These are phyloP conservation scores for Grosmannia huntii DNA, from an alignment of 2,329 filamentous ascomycete species.

Conservation along the genomic window DNA sequence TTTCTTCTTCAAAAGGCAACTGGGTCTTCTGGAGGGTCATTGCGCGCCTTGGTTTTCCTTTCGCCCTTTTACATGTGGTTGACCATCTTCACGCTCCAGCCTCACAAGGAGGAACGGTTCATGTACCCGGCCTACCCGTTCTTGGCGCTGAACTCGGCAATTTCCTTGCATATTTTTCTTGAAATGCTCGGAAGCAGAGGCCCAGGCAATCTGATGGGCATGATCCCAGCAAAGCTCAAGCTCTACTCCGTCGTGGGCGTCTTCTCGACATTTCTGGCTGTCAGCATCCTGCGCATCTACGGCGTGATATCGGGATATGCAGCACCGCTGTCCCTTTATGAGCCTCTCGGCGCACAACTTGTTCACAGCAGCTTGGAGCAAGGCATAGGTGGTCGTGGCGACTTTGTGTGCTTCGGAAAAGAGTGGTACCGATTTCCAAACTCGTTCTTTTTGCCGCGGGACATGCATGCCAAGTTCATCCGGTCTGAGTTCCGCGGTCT, in stretches of 20 bases:
- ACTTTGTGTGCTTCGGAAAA: constrained; percentile 79
- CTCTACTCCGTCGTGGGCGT: constrained; percentile 40
- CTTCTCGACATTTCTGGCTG: constrained; percentile 5
- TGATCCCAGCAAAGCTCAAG: constrained; percentile 65
- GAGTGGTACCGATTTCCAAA: constrained; percentile 98
- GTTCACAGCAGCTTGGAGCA: constrained; percentile 11
- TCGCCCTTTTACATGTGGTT: constrained; percentile 92
- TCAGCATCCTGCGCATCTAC: constrained; percentile 59
- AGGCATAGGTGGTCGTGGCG: constrained; percentile 40
- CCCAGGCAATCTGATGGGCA: constrained; percentile 52
- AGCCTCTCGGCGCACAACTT: constrained; percentile 46
- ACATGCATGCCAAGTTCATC: constrained; percentile 77
- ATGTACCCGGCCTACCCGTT: constrained; percentile 97
- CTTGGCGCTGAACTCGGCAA: constrained; percentile 74
- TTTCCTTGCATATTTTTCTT: constrained; percentile 71
- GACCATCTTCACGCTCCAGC: constrained; percentile 76
- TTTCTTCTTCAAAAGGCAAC: constrained; percentile 60
- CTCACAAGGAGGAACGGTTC: constrained; percentile 96
- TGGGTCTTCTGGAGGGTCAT: constrained; percentile 45
- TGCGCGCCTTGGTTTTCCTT: constrained; percentile 65
- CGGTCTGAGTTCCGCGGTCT: constrained; percentile 82
- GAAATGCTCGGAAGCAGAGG: constrained; percentile 59
- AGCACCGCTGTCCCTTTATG: constrained; percentile 62
- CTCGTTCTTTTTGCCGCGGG: constrained; percentile 78
- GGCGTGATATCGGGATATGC: constrained; percentile 73